Conservation (phyloP, 257 asterid species). For the Solanum rostratum region DNA sequence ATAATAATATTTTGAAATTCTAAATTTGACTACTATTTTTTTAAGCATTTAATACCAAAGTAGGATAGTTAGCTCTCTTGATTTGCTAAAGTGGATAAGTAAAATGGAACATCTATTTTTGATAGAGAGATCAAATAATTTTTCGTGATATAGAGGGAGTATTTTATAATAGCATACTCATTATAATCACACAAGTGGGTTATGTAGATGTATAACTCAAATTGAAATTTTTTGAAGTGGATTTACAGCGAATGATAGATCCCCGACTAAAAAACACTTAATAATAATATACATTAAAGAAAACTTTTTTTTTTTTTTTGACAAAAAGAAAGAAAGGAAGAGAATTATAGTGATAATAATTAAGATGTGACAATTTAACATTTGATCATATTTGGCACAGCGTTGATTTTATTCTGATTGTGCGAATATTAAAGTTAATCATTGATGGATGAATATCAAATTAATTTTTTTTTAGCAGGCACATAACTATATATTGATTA, state of each 20-base stretch:
- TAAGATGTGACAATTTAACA: neutral
- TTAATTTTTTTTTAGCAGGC: neutral
- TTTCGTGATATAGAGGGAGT: too few species aligned
- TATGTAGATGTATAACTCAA: too few species aligned
- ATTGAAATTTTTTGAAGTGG: too few species aligned
- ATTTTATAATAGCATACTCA: neutral
- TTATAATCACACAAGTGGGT: neutral
- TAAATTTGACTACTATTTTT: neutral
- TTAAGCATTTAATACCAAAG: neutral
- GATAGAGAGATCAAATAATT: neutral
- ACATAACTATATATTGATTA: neutral
- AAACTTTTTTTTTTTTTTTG: neutral
- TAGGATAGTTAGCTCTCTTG: too few species aligned
- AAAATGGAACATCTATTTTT: neutral
- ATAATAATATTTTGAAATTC: neutral
- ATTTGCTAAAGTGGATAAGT: neutral
- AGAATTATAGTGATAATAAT: neutral
- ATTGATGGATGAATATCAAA: neutral
- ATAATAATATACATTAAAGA: neutral
- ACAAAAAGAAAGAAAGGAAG: neutral
- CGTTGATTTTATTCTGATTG: conserved; percentile 7
- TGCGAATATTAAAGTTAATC: conserved; percentile 6
- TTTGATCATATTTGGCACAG: neutral
- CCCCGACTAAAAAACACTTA: too few species aligned
- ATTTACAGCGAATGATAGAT: too few species aligned